Conservation (phyloP, 108 stramenopile species). For the Aurantiochytrium sp. region DNA sequence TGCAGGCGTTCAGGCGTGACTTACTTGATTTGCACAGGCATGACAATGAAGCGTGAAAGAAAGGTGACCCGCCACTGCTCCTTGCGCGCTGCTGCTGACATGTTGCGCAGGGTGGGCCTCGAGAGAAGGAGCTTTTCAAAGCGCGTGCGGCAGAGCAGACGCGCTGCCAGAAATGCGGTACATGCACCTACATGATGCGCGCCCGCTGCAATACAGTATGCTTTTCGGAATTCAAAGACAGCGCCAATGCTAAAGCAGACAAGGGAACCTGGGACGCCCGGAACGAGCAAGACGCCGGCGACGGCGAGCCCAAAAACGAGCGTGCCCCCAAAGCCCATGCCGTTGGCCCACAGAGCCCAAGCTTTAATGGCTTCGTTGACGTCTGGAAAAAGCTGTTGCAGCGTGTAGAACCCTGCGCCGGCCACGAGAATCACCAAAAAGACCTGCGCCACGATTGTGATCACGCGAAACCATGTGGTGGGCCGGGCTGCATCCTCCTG, state of each 20-base stretch:
- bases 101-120: background rate
- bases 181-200: background rate
- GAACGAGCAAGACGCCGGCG: background rate
- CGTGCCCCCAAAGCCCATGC: background rate
- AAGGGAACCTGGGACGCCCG: background rate
- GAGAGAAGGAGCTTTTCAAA: background rate
- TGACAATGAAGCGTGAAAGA: background rate
- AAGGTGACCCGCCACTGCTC: background rate
- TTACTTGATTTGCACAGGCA: slow-evolving; percentile 17
- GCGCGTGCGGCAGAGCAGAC: background rate
- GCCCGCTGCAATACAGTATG: background rate
- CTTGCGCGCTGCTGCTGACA: background rate
- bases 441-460: background rate
- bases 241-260: background rate
- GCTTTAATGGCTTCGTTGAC: background rate
- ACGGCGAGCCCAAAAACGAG: background rate
- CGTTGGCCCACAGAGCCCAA: background rate
- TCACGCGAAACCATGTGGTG: background rate
- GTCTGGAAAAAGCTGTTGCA: background rate
- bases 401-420: background rate
- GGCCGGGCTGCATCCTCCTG: background rate
- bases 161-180: background rate
- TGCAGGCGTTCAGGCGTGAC: background rate
- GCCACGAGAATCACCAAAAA: background rate
- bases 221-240: background rate